Percentiles rank a stretch among this genome's conserved stretches.
Conservation (phyloP, 495 filamentous ascomycete species). For the Patellaria atrata region DNA sequence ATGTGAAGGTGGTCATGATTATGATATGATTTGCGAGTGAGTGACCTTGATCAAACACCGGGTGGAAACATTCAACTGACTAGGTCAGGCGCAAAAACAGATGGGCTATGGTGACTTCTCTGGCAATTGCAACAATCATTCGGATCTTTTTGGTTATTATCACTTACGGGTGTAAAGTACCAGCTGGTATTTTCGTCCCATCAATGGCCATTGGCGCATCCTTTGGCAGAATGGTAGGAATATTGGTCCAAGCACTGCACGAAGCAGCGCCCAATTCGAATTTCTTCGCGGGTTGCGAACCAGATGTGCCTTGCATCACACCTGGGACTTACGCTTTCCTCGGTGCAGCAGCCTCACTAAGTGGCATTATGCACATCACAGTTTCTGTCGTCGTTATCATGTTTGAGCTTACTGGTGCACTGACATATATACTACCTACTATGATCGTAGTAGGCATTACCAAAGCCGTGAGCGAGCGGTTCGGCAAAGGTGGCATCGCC, state of each 20-base stretch:
- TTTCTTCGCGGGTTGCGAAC: constrained; percentile 78
- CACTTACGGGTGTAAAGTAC: constrained; percentile 95
- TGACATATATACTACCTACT: constrained; percentile 91
- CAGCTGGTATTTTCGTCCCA: constrained; percentile 91
- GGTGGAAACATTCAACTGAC: not conserved
- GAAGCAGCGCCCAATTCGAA: constrained; percentile 64
- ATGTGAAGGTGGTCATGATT: constrained; percentile 86
- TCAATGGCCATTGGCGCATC: constrained; percentile 96
- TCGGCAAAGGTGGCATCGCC: constrained; percentile 90
- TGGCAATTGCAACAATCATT: constrained; percentile 66
- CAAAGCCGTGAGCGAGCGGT: constrained; percentile 82
- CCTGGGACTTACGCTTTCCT: constrained; percentile 94
- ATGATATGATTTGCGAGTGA: constrained; percentile 79
- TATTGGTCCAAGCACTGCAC: constrained; percentile 80
- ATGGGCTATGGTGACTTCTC: constrained; percentile 65
- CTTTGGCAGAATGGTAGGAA: constrained; percentile 87
- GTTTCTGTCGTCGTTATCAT: constrained; percentile 96
- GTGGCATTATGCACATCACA: constrained; percentile 95
- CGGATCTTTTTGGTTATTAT: constrained; percentile 82
- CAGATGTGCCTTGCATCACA: constrained; percentile 91
- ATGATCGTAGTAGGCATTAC: constrained; percentile 99
- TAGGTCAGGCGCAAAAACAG: constrained; percentile 40
- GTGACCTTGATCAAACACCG: constrained; percentile 8
- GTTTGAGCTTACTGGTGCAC: constrained; percentile 90
- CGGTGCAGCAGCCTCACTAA: constrained; percentile 86